Conservation (phyloP, 129 eudicot species). For the Tagetes patula region DNA sequence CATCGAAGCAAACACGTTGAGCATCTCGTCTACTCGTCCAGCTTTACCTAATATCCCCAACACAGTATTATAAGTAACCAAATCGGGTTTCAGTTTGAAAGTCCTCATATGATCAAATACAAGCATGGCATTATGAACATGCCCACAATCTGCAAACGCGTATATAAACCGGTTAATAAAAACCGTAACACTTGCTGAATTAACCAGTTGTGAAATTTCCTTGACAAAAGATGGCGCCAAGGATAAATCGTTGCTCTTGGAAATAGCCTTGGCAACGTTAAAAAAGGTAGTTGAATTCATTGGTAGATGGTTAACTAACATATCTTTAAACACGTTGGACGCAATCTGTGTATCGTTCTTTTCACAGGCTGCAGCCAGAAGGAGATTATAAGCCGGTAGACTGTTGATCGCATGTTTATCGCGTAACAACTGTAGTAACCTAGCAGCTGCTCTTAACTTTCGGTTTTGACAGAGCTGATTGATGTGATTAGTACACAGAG, state of each 20-base stretch:
- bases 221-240: constrained; percentile 45
- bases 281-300: constrained; percentile 49
- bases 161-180: constrained; percentile 68
- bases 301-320: constrained; percentile 37
- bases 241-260: constrained; percentile 43
- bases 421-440: constrained; percentile 46
- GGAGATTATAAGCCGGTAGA: constrained; percentile 50
- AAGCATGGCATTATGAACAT: constrained; percentile 59
- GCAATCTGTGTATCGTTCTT: constrained; percentile 40
- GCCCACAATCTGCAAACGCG: constrained; percentile 72
- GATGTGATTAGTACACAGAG: constrained; percentile 46
- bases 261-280: constrained; percentile 62
- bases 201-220: constrained; percentile 53
- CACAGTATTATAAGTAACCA: constrained; percentile 73
- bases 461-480: constrained; percentile 52
- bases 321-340: constrained; percentile 49
- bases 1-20: constrained; percentile 58
- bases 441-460: constrained; percentile 52
- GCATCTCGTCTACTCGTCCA: constrained; percentile 72
- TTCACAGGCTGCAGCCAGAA: constrained; percentile 57
- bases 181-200: constrained; percentile 41
- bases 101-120: constrained; percentile 48
- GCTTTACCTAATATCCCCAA: constrained; percentile 63
- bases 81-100: constrained; percentile 56
- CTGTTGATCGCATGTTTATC: constrained; percentile 42